Base-by-base conservation (phyloP, 257 asterid genomes). In the Linderniella brevidens region DNA sequence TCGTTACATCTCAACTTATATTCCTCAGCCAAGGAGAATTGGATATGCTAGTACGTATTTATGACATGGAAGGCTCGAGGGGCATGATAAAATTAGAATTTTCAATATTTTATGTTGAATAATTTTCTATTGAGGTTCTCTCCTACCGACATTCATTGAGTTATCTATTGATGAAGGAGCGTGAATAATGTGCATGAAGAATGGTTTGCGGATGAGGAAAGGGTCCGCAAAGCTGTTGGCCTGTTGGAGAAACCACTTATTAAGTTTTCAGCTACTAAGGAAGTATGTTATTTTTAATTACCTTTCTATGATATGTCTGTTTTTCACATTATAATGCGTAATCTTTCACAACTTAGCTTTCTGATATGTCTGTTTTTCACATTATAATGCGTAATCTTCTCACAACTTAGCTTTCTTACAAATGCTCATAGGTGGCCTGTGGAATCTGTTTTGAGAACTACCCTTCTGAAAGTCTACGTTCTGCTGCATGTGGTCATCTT, bases 171-270 rank as follows among this genome's bases (percentile, higher is more conserved):
- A 48, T 61, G 47, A 56, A 86, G 97, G 97, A 79, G 77, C 65
- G 93, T 77, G 60, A 86, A 67, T 67, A 65, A 77, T 55, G 97
- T 86, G 53, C 93, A 86, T 17, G 97, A 86, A 53, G 80, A 67
- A 64, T 86, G 97, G 97, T 86, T 86, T 65, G 79, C 87, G 16
- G 78, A 79, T 20, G 97, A 86, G 65, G 93, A 80, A 58, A 64
- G 67, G 40, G 94, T 82, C 35, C 92, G 94, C 41, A 69, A 62
- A 58, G 76, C 79, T 59, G 87, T 75, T 37, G 98, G 98, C 25
- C 57, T 86, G 53, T 58, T 86, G 69, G 94, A 86, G 58, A 71
- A 67, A 44, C 79, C 79, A 15, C 53, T 57, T 58, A 60, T 71
- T 55, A 69, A 56, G 55, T 52, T 54, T 53, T 55, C 68, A 39